These are phyloP conservation scores for Schizosaccharomyces lindneri DNA, from an alignment of 805 yeast genomes.

Conservation along the genomic window DNA sequence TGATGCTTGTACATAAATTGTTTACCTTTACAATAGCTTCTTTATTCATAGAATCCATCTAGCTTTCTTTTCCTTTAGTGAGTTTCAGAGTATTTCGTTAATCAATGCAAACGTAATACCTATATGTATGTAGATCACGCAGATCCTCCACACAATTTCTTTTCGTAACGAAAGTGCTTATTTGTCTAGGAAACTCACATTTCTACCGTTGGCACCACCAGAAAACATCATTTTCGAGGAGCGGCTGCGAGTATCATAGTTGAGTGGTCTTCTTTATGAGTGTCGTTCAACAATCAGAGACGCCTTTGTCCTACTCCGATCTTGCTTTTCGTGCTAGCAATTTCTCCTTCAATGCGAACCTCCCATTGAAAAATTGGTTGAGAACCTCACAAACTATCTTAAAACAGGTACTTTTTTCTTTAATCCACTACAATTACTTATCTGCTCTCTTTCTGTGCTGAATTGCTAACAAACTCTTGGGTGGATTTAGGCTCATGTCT, in stretches of 20 bases:
- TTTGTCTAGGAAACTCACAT: no score
- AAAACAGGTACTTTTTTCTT: constrained; percentile 12
- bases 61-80: no score
- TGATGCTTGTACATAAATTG: no score
- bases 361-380: constrained; percentile 30
- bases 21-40: no score
- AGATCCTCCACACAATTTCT: no score
- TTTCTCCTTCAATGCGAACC: constrained; percentile 27
- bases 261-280: neutral
- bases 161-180: no score
- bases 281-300: neutral
- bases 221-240: neutral
- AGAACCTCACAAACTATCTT: constrained; percentile 26
- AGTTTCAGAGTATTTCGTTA: no score
- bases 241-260: no score
- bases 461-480: neutral
- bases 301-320: neutral
- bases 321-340: constrained; percentile 17
- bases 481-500: neutral
- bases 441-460: constrained; percentile 9
- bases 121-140: no score
- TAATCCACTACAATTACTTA: neutral
- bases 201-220: no score
- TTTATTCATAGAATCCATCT: no score
- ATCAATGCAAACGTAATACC: no score